A percentile compares a stretch with the other conserved stretches of the same genome.
These are phyloP conservation scores for Nasturtium officinale DNA, from an alignment of 345 rosid species.

Conservation along the genomic window DNA sequence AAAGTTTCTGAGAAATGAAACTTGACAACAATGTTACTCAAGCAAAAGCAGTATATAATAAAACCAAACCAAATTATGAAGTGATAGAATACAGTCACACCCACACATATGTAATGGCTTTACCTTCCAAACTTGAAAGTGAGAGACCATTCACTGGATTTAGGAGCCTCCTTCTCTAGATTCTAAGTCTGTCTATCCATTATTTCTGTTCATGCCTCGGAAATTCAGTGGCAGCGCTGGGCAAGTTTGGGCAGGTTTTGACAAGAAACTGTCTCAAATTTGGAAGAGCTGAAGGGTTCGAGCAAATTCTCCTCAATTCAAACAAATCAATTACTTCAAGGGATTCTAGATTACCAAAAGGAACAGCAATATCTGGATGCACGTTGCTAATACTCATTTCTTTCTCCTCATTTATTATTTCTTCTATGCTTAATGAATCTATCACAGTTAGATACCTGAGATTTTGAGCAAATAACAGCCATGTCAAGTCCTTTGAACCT, in stretches of 20 bases:
- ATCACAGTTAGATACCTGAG: not conserved
- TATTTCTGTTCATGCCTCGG: too few species aligned
- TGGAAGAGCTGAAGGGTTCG: not conserved
- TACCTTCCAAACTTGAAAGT: not conserved
- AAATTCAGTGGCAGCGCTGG: not conserved
- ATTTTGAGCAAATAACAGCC: conserved; percentile 1
- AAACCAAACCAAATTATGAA: not conserved
- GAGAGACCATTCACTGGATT: not conserved
- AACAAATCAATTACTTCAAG: not conserved
- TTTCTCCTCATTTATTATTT: not conserved
- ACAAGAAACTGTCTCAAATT: not conserved
- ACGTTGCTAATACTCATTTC: not conserved
- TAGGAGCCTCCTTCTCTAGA: not conserved
- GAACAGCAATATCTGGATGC: not conserved
- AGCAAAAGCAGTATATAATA: not conserved
- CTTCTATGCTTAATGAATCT: not conserved
- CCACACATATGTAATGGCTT: not conserved
- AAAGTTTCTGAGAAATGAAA: too few species aligned
- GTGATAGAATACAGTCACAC: not conserved
- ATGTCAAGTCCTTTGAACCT: conserved; percentile 15
- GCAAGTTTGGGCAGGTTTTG: not conserved
- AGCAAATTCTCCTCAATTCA: not conserved
- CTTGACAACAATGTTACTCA: too few species aligned
- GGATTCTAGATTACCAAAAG: not conserved
- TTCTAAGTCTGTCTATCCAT: not conserved